Conservation (phyloP, 2,329 filamentous ascomycete genomes). For the Metarhizium anisopliae region DNA sequence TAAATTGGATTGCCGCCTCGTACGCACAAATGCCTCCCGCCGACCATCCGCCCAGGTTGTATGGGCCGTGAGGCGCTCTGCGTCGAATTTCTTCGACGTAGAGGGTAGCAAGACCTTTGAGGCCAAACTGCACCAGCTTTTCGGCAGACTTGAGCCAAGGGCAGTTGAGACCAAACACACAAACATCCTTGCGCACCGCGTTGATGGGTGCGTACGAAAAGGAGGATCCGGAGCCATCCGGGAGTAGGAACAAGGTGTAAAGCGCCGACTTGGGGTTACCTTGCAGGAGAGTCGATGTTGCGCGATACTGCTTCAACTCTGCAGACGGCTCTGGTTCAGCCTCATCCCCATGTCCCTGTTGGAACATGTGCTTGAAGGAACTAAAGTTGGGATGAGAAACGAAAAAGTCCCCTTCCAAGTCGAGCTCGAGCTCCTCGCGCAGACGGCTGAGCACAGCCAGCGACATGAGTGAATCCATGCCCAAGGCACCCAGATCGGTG, state of each 20-base stretch:
- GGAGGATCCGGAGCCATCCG: slow-evolving; percentile 49
- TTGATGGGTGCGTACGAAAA: slow-evolving; percentile 47
- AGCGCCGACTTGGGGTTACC: slow-evolving; percentile 2
- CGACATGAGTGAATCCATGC: neutral
- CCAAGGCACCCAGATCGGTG: neutral
- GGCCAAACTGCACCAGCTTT: slow-evolving; percentile 18
- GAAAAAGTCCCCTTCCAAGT: neutral
- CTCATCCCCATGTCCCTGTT: neutral
- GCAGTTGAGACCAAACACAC: slow-evolving; percentile 46
- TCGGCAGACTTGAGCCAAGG: slow-evolving; percentile 54
- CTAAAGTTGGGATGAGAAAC: neutral
- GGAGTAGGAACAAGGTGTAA: slow-evolving; percentile 21
- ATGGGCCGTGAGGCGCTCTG: slow-evolving; percentile 59
- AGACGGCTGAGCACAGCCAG: neutral
- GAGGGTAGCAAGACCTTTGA: slow-evolving; percentile 33
- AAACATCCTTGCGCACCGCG: slow-evolving; percentile 32
- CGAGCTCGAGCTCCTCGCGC: neutral
- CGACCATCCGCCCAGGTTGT: slow-evolving; percentile 64
- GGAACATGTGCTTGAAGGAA: neutral
- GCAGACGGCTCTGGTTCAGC: neutral
- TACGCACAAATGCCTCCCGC: slow-evolving; percentile 65
- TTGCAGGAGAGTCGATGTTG: slow-evolving; percentile 3
- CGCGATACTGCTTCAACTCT: slow-evolving; percentile 4
- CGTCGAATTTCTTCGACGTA: slow-evolving; percentile 56
- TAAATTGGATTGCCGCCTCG: slow-evolving; percentile 53